phyloP scores from a whole-genome alignment of 2,329 filamentous ascomycete species.

The Hirsutella rhossiliensis region DNA sequence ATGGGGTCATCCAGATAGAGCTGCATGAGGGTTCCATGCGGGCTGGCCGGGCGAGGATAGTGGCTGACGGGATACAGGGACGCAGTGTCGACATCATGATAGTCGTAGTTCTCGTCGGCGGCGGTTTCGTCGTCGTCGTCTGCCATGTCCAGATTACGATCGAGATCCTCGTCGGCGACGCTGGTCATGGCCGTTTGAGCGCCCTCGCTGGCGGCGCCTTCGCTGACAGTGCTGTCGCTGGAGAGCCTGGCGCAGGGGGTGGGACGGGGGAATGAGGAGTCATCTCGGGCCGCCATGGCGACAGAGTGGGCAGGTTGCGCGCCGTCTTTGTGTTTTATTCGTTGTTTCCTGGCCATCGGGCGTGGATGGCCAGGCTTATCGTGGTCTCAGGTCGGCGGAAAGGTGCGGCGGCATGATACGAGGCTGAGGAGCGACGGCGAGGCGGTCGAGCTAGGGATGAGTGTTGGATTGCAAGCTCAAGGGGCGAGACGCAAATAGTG shows the following conservation, averaged over 20 bases:
- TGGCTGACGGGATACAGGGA: conserved; percentile 30
- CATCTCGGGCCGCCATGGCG: not conserved
- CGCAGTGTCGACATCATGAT: conserved; percentile 23
- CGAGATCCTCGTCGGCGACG: conserved; percentile 13
- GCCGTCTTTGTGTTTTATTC: conserved; percentile 15
- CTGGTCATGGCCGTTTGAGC: conserved; percentile 25
- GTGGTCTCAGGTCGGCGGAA: conserved; percentile 1
- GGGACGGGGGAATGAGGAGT: not conserved
- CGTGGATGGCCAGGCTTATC: conserved; percentile 7
- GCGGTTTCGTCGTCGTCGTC: conserved; percentile 7
- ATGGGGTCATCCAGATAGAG: conserved; percentile 15
- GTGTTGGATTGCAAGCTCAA: too few relatives aligned
- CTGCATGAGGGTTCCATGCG: conserved; percentile 22
- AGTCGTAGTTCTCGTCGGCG: conserved; percentile 16
- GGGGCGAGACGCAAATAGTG: too few relatives aligned
- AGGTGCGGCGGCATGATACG: too few relatives aligned
- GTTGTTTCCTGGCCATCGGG: conserved; percentile 22
- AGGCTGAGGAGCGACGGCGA: too few relatives aligned
- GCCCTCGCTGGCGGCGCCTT: conserved; percentile 18
- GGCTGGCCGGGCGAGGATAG: conserved; percentile 22
- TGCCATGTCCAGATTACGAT: conserved; percentile 1
- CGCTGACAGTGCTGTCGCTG: conserved; percentile 20
- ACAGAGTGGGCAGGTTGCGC: conserved; percentile 1
- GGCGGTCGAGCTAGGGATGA: too few relatives aligned
- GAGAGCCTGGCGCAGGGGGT: conserved; percentile 11